Evolutionary conservation across 345 rosid species (phyloP).

Genomic region (Toxicodendron radicans): DNA sequence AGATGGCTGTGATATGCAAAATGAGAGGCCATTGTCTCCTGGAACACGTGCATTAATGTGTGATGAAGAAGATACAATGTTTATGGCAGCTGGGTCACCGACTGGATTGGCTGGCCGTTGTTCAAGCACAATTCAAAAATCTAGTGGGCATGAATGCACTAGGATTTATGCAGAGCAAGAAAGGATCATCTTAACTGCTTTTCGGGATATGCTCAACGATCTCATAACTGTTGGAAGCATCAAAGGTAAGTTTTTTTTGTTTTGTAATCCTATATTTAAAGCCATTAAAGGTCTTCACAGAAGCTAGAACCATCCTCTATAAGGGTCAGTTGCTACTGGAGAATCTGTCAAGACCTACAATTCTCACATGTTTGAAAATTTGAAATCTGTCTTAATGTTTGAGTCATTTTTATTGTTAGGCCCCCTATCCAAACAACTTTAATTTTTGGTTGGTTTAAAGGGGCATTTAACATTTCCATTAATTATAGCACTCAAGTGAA

Average conservation of each 20-base stretch:
- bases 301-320: not conserved
- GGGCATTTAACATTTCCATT: not conserved
- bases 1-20: constrained; percentile 26
- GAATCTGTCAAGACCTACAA: not conserved
- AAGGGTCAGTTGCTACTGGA: constrained; percentile 3
- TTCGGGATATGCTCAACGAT: constrained; percentile 53
- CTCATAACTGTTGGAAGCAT: constrained; percentile 47
- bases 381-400: not conserved
- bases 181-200: constrained; percentile 46
- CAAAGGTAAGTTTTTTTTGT: constrained; percentile 40
- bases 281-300: not conserved
- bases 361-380: not conserved
- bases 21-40: constrained; percentile 44
- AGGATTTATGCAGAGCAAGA: constrained; percentile 53
- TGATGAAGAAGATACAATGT: constrained; percentile 48
- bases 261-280: constrained; percentile 6
- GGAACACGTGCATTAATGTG: constrained; percentile 65
- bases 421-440: not conserved
- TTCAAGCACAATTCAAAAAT: constrained; percentile 22
- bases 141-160: constrained; percentile 28
- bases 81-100: constrained; percentile 24
- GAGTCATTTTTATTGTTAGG: not conserved
- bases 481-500: not conserved
- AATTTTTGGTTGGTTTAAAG: not conserved
- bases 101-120: constrained; percentile 9